Conservation (phyloP, 352 stramenopile genomes). For the Stephanocyclus meneghinianus region DNA sequence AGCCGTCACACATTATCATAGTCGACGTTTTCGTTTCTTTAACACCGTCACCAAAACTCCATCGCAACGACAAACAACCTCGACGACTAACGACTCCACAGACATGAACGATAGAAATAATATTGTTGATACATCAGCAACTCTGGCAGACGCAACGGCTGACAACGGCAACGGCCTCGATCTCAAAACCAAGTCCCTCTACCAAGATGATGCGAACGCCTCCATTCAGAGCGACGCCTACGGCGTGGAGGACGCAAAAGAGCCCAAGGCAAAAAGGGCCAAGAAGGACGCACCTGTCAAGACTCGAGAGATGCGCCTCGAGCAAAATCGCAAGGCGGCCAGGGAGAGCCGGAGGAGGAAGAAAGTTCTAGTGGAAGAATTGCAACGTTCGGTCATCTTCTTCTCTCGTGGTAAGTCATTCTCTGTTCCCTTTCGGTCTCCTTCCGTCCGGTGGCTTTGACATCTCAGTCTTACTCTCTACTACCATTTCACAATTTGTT, state of each 20-base stretch:
- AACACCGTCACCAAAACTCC: conserved; percentile 11
- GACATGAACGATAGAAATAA: background rate
- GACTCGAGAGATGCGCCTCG: conserved; percentile 66
- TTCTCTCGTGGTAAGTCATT: conserved; percentile 43
- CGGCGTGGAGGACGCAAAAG: background rate
- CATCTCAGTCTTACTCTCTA: background rate
- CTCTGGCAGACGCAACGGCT: background rate
- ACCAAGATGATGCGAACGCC: background rate
- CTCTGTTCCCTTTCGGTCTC: background rate
- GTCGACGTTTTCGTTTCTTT: background rate
- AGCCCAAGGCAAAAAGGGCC: background rate
- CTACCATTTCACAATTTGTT: no score
- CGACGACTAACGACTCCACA: conserved; percentile 1
- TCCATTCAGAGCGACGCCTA: background rate
- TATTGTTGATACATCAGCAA: no score
- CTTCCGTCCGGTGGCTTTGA: background rate
- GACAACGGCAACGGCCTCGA: background rate
- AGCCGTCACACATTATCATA: conserved; percentile 2
- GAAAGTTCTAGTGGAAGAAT: conserved; percentile 81
- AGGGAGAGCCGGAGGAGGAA: conserved; percentile 77
- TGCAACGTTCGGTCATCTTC: conserved; percentile 81
- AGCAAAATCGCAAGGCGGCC: conserved; percentile 82
- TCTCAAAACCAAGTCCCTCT: background rate
- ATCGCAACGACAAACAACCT: background rate
- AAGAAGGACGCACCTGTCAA: conserved; percentile 13